Evolutionary conservation across 164 flowering plant genomes (phyloP), one percentile per base, ranked within the genome.

Genomic region (Cinnamomum chago): DNA sequence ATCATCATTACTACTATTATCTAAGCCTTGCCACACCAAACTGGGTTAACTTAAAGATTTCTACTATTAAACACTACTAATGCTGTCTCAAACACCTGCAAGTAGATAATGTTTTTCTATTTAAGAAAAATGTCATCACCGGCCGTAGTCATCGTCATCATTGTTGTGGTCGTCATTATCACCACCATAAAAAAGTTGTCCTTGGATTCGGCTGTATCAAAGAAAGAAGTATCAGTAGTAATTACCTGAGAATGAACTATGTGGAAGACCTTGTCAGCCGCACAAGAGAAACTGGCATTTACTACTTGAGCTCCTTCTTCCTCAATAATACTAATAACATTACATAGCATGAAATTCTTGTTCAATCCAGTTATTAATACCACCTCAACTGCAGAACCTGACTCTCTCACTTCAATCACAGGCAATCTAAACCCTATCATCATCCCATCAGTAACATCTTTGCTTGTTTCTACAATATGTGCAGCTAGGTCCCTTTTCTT

Each of bases 301-400:
- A 85, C 78, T 28, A 88, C 89, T 58, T 81, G 84, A 68, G 86
- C 87, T 67, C 90, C 88, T 83, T 82, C 87, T 78, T 85, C 82
- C 35, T 83, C 80, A 66, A 89, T 79, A 73, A 84, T 70, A 58
- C 76, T 72, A 5, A 89, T 78, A 3, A 86, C 83, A 73, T 87
- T 76, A 77, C 62, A 76, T 10, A 84, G 55, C 83, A 70, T 79
- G 78, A 86, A 82, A 33, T 84, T 84, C 72, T 81, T 83, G 3
- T 70, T 65, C 66, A 81, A 30, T 15, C 85, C 86, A 66, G 68
- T 82, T 0, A 88, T 75, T 75, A 90, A 25, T 51, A 73, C 70
- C 70, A 90, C 87, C 69, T 90, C 83, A 17, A 87, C 40, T 27
- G 62, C 35, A 1, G 81, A 75, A 62, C 85, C 89, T 67, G 72